phyloP scores from a whole-genome alignment of 2,329 filamentous ascomycete genomes.

The Eutypa lata region DNA sequence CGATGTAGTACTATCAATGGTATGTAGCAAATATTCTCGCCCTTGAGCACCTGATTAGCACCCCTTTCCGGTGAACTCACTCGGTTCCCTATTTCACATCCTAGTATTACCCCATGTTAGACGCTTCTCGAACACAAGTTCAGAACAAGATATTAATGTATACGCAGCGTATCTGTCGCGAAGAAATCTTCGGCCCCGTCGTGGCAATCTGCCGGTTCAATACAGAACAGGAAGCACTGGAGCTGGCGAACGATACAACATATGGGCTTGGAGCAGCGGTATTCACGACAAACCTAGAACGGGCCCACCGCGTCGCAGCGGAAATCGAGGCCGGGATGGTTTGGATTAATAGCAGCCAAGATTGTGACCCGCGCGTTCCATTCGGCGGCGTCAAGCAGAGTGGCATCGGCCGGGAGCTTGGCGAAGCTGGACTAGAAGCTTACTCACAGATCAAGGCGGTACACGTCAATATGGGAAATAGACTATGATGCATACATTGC shows the following conservation, averaged over 20 bases:
- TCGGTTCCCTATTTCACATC: too few relatives aligned
- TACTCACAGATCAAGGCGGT: conserved; percentile 10
- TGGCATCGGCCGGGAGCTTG: conserved; percentile 9
- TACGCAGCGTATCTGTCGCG: conserved; percentile 41
- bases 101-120: too few relatives aligned
- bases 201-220: conserved; percentile 40
- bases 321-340: conserved; percentile 60
- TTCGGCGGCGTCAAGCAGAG: conserved; percentile 12
- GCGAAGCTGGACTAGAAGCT: conserved; percentile 3
- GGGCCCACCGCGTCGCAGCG: conserved; percentile 46
- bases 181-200: conserved; percentile 48
- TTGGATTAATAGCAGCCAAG: conserved; percentile 40
- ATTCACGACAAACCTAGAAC: conserved; percentile 57
- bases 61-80: too few relatives aligned
- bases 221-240: conserved; percentile 40
- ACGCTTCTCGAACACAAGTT: too few relatives aligned
- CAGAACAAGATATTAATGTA: too few relatives aligned
- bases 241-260: conserved; percentile 47
- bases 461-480: conserved; percentile 39
- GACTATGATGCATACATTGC: conserved; percentile 23
- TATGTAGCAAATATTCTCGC: too few relatives aligned
- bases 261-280: conserved; percentile 62
- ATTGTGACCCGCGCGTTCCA: conserved; percentile 4
- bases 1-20: conserved; percentile 33
- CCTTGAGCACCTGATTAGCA: too few relatives aligned